Evolutionary conservation across 228 moss, liverwort and hornwort species (phyloP).

Genomic region (Sphagnum fallax): DNA sequence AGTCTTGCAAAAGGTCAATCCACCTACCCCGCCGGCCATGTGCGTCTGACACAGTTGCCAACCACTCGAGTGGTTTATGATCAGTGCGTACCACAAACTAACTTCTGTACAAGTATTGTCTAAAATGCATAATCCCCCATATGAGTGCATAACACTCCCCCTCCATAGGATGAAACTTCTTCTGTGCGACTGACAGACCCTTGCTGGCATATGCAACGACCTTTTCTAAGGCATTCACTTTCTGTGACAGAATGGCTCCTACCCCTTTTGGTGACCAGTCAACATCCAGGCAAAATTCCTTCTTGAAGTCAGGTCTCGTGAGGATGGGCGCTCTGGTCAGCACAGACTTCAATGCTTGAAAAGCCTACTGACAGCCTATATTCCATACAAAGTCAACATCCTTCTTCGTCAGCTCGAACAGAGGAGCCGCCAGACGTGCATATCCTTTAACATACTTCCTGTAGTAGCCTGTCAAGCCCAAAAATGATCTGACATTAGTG

Average conservation of each 20-base stretch:
- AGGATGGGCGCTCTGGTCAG: background rate
- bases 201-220: slow-evolving; percentile 1
- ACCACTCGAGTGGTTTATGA: background rate
- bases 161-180: background rate
- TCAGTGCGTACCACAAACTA: background rate
- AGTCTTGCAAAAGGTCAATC: background rate
- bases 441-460: background rate
- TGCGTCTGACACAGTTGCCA: background rate
- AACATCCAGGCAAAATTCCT: background rate
- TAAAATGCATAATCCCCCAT: background rate
- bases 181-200: background rate
- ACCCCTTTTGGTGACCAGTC: background rate
- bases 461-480: background rate
- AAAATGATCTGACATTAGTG: background rate
- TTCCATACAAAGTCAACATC: background rate
- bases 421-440: background rate
- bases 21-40: background rate
- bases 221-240: background rate
- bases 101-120: background rate
- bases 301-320: background rate
- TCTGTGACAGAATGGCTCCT: background rate
- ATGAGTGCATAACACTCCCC: slow-evolving; percentile 1
- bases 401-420: background rate
- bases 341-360: background rate
- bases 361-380: background rate